Base-by-base conservation (phyloP, 768 basidiomycete genomes). In the Termitomyces titanicus region DNA sequence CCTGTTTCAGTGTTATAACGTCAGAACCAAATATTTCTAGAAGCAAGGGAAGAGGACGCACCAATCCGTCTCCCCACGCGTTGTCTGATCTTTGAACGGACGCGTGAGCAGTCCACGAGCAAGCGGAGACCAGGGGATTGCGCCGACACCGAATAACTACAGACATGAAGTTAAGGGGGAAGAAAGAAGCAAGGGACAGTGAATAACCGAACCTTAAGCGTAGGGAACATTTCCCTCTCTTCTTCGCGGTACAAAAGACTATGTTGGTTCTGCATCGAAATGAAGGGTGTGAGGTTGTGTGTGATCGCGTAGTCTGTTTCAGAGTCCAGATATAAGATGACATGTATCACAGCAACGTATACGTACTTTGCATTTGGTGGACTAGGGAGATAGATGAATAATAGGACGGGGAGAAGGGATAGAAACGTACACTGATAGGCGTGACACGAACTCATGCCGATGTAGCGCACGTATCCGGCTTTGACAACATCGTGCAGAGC, bases 261-360 rank as follows among this genome's bases (percentile, higher is more conserved):
- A 65, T 86, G 80, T 53, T 83, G 81, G 61, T 86, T 86, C 65
- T 86, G 85, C 84, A 86, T 84, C 0, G 81, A 82, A 64, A 86
- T 82, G 68, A 88, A 86, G 1, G 80, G 80, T 0, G 80, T 82
- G 5, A 82, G 69, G 6, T 77, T 75, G 63, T 86, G 79, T 34
- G 74, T 65, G 55, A 85, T 79, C 0, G 84, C 84, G 61, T 85
- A 85, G 64, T 82, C 83, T 17, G 44, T 18, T 20, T 5, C 8
- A n/a, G 40, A 13, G 17, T 15, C 10, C 10, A 31, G 13, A n/a
- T 22, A 29, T 5, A 17, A 10, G n/a, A 15, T n/a, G n/a, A n/a
- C n/a, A n/a, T n/a, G n/a, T n/a, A n/a, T n/a, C n/a, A n/a, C n/a
- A n/a, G n/a, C n/a, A n/a, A n/a, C n/a, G n/a, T n/a, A n/a, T 0